Base-by-base conservation (phyloP, 129 eudicot species). In the Tanacetum coccineum region DNA sequence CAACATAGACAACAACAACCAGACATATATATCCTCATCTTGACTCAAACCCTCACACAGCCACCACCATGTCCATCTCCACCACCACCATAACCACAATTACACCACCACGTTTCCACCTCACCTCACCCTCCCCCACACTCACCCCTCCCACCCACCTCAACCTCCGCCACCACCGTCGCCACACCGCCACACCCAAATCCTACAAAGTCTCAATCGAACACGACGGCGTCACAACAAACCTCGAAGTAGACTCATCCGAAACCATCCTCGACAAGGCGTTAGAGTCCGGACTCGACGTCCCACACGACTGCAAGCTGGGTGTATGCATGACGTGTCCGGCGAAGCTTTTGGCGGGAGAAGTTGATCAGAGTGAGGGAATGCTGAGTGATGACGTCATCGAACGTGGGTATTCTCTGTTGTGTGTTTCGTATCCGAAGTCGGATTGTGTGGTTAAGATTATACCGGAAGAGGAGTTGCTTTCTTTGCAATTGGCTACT, bases 261-360 rank as follows among this genome's bases (percentile, higher is more conserved):
- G 97, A 91, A 81, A 85, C 90, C 1, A 91, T 91, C 5, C 71
- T 91, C 0, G 83, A 90, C 0, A 85, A 83, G 64, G 97, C 97
- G 12, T 21, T 87, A n/a, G 97, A 91, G 4, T 14, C 18, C 36
- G 97, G 87, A 20, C 11, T 91, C 66, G 6, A 51, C 2, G 84
- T 87, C 32, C 96, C 97, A 0, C 70, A 91, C 53, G 97, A 91
- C 62, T 91, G 97, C 82, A 87, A 87, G 53, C 90, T 91, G 0
- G 97, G 97, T 4, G 97, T 91, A 26, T 91, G 97, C 73, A 87
- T 91, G 97, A 91, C 97, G 10, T 91, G 97, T 55, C 97, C 97
- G 28, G 96, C 97, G 0, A 66, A 39, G 59, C 78, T 87, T n/a
- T 51, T 91, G 12, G 54, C 74, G 62, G 97, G 97, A 18, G 45